Base-by-base conservation (phyloP, 2,329 filamentous ascomycete genomes). In the Zasmidium citrigriseum region DNA sequence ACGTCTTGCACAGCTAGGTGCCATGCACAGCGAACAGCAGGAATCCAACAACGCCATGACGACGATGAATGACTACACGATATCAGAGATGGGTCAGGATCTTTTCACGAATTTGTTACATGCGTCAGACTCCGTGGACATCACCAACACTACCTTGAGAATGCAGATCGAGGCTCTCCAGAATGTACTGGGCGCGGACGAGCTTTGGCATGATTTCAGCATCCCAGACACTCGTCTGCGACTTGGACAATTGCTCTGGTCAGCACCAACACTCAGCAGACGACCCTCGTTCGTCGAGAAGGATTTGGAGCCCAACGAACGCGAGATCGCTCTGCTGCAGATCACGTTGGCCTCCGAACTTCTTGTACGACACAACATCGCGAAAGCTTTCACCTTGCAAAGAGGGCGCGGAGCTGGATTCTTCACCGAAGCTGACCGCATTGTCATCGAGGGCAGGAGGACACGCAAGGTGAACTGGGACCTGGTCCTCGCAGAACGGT, bases 391-490 rank as follows among this genome's bases (percentile, higher is more conserved):
- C 3, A 11, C 23, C 2, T 25, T 46, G 2, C 21, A 24, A 20
- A 46, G 29, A 29, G 20, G 48, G 4, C 41, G 46, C 20, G 55
- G 52, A 14, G n/a, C 27, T 12, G 12, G 14, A 7, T 20, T 44
- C 11, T 18, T 52, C 44, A 63, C 14, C 45, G 18, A 21, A 1
- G 69, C 75, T 22, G 79, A 83, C 51, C 71, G 81, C 14, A 68
- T 75, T 20, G 72, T 76, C 5, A 80, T 83, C 53, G 75, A 78
- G 48, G 73, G 73, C 21, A 66, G 80, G 46, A 77, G 79, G 55
- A 79, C 76, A n/a, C 72, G 74, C 4, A 84, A 85, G 64, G 73
- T 81, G 3, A 78, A 83, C 53, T 85, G 83, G 83, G 82, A 84
- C 68, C 69, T 86, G 22, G 74, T 85, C 1, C 73, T 82, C 18